phyloP scores from a whole-genome alignment of 768 basidiomycete species.

The Phlebiopsis gigantea region DNA sequence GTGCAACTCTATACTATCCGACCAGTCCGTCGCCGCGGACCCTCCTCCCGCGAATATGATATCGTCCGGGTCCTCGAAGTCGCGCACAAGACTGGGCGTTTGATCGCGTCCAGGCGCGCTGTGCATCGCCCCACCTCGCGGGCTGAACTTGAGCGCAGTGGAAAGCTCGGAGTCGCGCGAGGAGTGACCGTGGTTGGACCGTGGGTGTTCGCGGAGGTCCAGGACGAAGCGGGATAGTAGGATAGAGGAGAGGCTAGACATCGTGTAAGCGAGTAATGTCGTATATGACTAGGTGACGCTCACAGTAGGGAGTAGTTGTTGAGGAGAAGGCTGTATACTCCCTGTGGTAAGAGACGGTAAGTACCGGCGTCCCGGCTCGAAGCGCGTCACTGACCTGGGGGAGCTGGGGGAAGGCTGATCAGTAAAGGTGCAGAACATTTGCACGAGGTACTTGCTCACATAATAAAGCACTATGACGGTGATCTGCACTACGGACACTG shows the following conservation, averaged over 20 bases:
- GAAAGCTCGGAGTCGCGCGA: not conserved
- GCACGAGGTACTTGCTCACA: not conserved
- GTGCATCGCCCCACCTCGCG: not conserved
- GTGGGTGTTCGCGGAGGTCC: constrained; percentile 4
- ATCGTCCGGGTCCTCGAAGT: constrained; percentile 1
- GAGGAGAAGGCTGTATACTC: constrained; percentile 9
- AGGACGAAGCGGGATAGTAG: constrained; percentile 9
- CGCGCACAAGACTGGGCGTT: not conserved
- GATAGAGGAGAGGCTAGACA: constrained; percentile 2
- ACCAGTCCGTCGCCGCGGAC: not conserved
- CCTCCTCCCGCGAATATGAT: not conserved
- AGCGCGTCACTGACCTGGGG: not conserved
- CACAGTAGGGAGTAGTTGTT: constrained; percentile 7
- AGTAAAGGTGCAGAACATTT: not conserved
- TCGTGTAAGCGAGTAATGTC: not conserved
- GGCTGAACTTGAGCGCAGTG: not conserved
- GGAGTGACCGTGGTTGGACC: not conserved
- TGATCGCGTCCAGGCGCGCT: not conserved
- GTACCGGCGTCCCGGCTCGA: not conserved
- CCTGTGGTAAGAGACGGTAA: not conserved
- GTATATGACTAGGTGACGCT: not conserved
- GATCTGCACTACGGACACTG: constrained; percentile 1
- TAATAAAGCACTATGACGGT: constrained; percentile 4
- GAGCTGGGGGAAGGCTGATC: not conserved
- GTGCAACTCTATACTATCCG: not conserved